Conservation (phyloP, 2,329 filamentous ascomycete genomes). For the Sordariomycetes sp. region DNA sequence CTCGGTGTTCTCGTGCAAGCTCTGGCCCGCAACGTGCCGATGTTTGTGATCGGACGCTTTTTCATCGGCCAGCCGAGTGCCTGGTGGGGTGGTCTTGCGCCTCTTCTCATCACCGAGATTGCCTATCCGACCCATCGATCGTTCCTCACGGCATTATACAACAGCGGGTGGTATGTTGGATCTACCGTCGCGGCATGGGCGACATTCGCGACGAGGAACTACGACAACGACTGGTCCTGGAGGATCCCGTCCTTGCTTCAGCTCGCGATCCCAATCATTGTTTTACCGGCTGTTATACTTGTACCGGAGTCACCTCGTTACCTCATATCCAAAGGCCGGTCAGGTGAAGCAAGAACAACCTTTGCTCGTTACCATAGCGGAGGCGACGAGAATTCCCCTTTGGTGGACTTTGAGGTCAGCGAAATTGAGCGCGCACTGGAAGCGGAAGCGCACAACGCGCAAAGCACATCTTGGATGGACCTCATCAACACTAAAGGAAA, state of each 20-base stretch:
- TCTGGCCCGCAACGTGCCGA: constrained; percentile 21
- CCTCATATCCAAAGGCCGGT: constrained; percentile 44
- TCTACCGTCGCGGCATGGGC: constrained; percentile 2
- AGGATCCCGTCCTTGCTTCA: constrained; percentile 45
- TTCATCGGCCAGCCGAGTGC: constrained; percentile 17
- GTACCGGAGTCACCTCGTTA: constrained; percentile 57
- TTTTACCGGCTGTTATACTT: constrained; percentile 36
- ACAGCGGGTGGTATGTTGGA: constrained; percentile 20
- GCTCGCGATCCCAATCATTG: constrained; percentile 28
- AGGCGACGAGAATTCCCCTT: neutral
- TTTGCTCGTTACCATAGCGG: constrained; percentile 3
- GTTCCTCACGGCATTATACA: constrained; percentile 35
- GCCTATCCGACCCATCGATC: constrained; percentile 21
- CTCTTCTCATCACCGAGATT: constrained; percentile 20
- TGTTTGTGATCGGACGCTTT: constrained; percentile 24
- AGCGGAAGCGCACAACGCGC: constrained; percentile 9
- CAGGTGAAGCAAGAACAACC: constrained; percentile 40
- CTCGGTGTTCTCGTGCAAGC: constrained; percentile 12
- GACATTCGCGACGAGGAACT: constrained; percentile 27
- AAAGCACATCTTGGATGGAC: constrained; percentile 23
- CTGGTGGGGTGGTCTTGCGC: constrained; percentile 15
- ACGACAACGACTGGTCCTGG: constrained; percentile 32
- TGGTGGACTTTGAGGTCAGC: neutral
- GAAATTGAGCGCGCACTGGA: constrained; percentile 1
- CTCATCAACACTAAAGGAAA: constrained; percentile 26